Evolutionary conservation across 2,329 filamentous ascomycete species (phyloP).

Genomic region (Epicoccum nigrum): DNA sequence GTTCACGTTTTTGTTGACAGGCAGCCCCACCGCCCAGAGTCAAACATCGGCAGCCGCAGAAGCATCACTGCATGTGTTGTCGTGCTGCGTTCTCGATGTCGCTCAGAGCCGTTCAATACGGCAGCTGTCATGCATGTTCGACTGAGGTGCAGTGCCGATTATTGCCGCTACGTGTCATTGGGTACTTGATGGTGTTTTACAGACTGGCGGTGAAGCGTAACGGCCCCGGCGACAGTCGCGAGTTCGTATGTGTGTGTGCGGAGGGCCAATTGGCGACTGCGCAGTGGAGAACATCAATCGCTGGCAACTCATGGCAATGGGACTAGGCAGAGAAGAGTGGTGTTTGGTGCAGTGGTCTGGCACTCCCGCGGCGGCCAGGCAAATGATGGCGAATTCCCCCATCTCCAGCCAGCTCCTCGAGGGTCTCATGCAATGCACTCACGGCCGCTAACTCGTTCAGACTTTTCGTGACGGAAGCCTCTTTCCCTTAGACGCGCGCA

Average conservation of each 20-base stretch:
- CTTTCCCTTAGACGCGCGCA: constrained; percentile 23
- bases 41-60: constrained; percentile 19
- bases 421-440: constrained; percentile 25
- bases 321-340: constrained; percentile 29
- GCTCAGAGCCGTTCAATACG: constrained; percentile 15
- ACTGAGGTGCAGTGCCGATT: constrained; percentile 22
- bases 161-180: constrained; percentile 30
- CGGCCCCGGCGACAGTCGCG: constrained; percentile 13
- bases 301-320: constrained; percentile 23
- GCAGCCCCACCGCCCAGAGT: constrained; percentile 14
- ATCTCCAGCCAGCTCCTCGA: constrained; percentile 16
- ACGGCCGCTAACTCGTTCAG: constrained; percentile 26
- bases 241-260: constrained; percentile 8
- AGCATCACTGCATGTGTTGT: constrained; percentile 34
- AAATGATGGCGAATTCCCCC: constrained; percentile 11
- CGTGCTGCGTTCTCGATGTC: constrained; percentile 19
- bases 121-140: constrained; percentile 28
- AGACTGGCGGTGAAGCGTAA: constrained; percentile 39
- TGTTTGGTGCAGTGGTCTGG: constrained; percentile 15
- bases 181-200: constrained; percentile 18
- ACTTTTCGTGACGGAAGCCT: constrained; percentile 25
- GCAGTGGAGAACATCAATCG: constrained; percentile 8
- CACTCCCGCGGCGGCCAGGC: constrained; percentile 13
- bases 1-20: constrained; percentile 12
- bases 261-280: constrained; percentile 15